Conservation (phyloP, 169 alveolate species). For the Toxoplasma gondii region DNA sequence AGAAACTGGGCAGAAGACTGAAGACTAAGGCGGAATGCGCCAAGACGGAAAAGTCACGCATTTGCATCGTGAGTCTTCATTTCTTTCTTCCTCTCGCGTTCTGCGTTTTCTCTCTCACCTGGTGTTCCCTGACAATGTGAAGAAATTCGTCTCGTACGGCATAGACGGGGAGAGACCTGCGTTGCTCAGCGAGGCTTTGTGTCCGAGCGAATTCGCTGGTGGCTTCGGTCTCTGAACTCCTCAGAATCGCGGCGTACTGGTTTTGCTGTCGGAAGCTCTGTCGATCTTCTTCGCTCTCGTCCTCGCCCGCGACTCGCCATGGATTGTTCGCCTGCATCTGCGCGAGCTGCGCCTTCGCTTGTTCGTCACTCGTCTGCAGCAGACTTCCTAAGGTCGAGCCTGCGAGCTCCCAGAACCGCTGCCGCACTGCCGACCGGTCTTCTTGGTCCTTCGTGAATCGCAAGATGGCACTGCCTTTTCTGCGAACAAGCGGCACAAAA, state of each 20-base stretch:
- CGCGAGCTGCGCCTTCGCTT: conserved; percentile 72
- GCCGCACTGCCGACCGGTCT: conserved; percentile 65
- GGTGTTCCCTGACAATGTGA: conserved; percentile 90
- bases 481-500: not conserved
- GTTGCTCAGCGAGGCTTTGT: conserved; percentile 86
- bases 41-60: no score
- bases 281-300: conserved; percentile 43
- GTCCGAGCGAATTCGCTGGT: conserved; percentile 83
- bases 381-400: conserved; percentile 50
- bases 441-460: conserved; percentile 48
- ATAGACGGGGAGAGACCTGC: conserved; percentile 90
- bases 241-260: conserved; percentile 77
- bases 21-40: no score
- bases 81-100: not conserved
- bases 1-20: no score
- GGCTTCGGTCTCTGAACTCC: conserved; percentile 14
- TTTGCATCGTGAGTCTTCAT: no score
- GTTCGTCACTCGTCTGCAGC: conserved; percentile 42
- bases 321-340: conserved; percentile 39
- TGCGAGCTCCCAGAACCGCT: conserved; percentile 69
- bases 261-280: conserved; percentile 13
- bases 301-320: conserved; percentile 25
- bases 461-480: conserved; percentile 52
- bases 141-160: conserved; percentile 80
- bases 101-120: conserved; percentile 77